Evolutionary conservation across 1,284 basidiomycete species (phyloP), one percentile per base, ranked within the genome.

Genomic region (Kwoniella shivajii): DNA sequence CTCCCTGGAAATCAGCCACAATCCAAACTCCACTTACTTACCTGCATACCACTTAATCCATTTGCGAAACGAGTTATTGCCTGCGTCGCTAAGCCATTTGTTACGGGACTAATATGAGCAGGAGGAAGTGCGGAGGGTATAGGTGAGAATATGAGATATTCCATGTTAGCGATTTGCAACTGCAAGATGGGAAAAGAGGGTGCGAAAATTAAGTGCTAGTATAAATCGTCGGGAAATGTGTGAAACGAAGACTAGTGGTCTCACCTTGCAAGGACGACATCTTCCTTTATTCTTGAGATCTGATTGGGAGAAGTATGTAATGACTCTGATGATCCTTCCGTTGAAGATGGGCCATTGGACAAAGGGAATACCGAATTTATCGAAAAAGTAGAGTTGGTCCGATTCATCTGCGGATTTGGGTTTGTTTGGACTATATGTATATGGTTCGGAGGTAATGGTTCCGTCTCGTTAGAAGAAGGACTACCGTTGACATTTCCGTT

Each of bases 111-210:
- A 36, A 38, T 26, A 37, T 29, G 27, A 22, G 54, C 31, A 27
- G 52, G 38, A 10, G 57, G 54, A 14, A 39, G 14, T 4, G 56
- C 56, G 42, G 52, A 58, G 11, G 61, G 46, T 5, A 51, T 37
- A 18, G 62, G 64, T 3, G 64, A 65, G 36, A 63, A 44, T 18
- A 58, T 49, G 31, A 65, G 61, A 42, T 56, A 65, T 54, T 65
- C 64, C 64, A 65, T 65, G 22, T 43, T 33, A 31, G 49, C 33
- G 31, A 26, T 27, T 22, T 24, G 18, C 26, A 10, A 14, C 16
- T 26, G 7, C 22, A 29, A 29, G 43, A 24, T n/a, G 9, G 39
- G 22, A 42, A 24, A 13, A 42, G 11, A 42, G 20, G 39, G 18
- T 10, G 39, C 7, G 7, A 20, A 42, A 24, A 24, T 9, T 41